A percentile compares a stretch with the other conserved stretches of the same genome.
phyloP scores from a whole-genome alignment of 352 stramenopile species.

The Phytophthora syringae region DNA sequence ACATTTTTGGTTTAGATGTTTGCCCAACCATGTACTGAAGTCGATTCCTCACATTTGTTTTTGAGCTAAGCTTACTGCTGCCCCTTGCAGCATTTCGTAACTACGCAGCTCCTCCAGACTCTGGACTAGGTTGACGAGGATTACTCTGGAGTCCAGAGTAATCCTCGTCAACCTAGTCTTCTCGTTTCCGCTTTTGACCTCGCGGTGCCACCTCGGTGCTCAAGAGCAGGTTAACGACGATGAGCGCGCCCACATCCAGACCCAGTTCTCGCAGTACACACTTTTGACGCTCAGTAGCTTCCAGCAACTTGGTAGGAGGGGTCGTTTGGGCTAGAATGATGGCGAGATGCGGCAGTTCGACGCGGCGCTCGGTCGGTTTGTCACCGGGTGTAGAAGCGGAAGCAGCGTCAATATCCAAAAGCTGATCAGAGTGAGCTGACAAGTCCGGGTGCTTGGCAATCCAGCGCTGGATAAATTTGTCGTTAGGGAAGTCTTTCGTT shows the following conservation, averaged over 20 bases:
- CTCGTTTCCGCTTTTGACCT: slow-evolving; percentile 2
- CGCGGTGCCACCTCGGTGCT: not conserved
- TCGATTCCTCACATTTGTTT: no score
- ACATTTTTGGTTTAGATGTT: no score
- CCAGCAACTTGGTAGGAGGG: not conserved
- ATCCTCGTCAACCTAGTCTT: slow-evolving; percentile 11
- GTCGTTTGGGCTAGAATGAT: no score
- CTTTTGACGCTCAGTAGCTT: not conserved
- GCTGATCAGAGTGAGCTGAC: not conserved
- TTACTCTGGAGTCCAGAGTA: slow-evolving; percentile 6
- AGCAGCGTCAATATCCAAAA: not conserved
- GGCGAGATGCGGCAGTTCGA: no score
- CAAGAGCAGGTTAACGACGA: slow-evolving; percentile 1
- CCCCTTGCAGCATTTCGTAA: no score
- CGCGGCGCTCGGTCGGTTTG: no score
- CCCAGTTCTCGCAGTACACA: not conserved
- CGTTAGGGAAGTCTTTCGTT: not conserved
- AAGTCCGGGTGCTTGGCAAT: not conserved
- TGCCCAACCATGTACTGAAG: no score
- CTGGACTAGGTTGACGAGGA: slow-evolving; percentile 13
- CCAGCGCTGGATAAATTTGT: not conserved
- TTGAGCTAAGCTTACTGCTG: no score
- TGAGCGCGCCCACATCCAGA: slow-evolving; percentile 6
- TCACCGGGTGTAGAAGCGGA: not conserved
- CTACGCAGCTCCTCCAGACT: no score